Percentiles rank a stretch among this genome's conserved stretches.
Evolutionary conservation across 352 stramenopile species (phyloP).

Genomic region (Pythium coloratum): DNA sequence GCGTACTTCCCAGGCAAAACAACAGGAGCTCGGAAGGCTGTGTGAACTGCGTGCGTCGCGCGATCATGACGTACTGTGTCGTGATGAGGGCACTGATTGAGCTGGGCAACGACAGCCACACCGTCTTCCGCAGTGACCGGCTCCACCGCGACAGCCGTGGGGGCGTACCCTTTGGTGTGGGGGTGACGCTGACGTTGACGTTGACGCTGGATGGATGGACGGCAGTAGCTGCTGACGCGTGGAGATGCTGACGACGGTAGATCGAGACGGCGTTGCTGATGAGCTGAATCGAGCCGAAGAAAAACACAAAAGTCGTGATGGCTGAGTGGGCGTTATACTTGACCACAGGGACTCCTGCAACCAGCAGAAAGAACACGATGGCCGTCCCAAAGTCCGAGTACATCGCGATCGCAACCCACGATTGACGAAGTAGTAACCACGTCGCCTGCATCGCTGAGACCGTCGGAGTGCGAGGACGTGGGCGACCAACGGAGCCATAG

Average conservation of each 20-base stretch:
- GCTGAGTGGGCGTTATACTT: conserved; percentile 7
- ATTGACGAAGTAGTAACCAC: not conserved
- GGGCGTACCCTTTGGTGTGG: not conserved
- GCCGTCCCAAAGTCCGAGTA: not conserved
- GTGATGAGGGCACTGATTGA: not conserved
- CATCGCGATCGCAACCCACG: not conserved
- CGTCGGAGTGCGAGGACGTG: conserved; percentile 5
- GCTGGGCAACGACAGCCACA: not conserved
- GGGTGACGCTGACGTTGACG: not conserved
- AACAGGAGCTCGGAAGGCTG: not conserved
- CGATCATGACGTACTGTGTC: conserved; percentile 13
- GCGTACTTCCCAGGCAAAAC: not conserved
- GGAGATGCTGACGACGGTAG: not conserved
- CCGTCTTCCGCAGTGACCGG: not conserved
- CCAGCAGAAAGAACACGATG: not conserved
- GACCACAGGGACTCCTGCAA: conserved; percentile 2
- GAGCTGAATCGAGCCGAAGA: not conserved
- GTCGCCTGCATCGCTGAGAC: not conserved
- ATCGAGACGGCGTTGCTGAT: not conserved
- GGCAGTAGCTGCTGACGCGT: not conserved
- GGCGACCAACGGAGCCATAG: not conserved
- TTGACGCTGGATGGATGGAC: not conserved
- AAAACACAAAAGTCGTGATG: not conserved
- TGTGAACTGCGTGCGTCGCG: not conserved
- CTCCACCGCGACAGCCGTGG: not conserved